A percentile compares a stretch with the other conserved stretches of the same genome.
These are phyloP conservation scores for Colletotrichum somersetense DNA, from an alignment of 2,329 filamentous ascomycete genomes.

Conservation along the genomic window DNA sequence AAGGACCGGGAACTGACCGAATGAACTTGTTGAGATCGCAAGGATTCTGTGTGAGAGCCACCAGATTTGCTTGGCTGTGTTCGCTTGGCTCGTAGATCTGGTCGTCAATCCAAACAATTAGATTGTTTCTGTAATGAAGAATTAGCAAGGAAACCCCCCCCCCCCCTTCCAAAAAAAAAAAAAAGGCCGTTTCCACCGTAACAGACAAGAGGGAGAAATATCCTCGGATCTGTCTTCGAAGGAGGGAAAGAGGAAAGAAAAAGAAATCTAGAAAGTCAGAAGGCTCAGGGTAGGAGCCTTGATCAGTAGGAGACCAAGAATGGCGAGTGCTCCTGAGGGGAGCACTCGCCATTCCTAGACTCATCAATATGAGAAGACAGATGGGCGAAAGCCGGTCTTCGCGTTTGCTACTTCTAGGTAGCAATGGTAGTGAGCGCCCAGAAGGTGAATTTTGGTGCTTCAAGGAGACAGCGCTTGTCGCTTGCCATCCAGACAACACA, in stretches of 20 bases:
- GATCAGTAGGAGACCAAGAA: background rate
- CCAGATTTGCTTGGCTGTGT: background rate
- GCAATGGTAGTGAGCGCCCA: background rate
- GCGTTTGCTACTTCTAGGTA: background rate
- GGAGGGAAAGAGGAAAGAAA: background rate
- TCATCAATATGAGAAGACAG: background rate
- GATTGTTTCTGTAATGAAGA: slow-evolving; percentile 10
- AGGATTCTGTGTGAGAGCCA: background rate
- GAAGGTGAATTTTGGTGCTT: background rate
- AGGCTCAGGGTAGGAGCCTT: background rate
- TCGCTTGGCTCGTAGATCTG: background rate
- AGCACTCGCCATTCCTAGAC: background rate
- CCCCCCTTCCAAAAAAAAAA: no score
- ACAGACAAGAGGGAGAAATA: background rate
- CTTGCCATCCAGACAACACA: background rate
- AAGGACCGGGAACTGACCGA: background rate
- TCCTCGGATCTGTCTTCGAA: background rate
- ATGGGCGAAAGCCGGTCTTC: background rate
- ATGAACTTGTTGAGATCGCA: background rate
- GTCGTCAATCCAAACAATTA: slow-evolving; percentile 5
- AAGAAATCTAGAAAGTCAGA: background rate
- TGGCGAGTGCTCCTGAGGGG: background rate
- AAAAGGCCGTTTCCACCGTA: background rate
- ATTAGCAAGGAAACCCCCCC: slow-evolving; percentile 2
- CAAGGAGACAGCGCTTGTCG: no score